phyloP scores from a whole-genome alignment of 768 basidiomycete genomes.

The Leucocoprinus sp. region DNA sequence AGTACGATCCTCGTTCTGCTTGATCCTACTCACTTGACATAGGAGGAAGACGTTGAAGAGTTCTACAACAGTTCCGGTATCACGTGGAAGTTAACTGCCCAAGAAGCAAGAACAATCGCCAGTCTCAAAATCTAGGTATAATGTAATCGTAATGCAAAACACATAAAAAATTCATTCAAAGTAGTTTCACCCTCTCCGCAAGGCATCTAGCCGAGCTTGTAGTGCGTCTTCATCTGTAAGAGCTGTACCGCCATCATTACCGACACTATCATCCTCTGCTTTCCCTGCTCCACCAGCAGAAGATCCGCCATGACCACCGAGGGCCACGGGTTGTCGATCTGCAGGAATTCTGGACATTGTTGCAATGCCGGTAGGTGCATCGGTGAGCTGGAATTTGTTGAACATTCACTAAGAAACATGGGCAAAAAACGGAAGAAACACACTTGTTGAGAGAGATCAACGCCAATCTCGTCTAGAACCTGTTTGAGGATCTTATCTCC shows the following conservation, averaged over 20 bases:
- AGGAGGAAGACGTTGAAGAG: constrained; percentile 94
- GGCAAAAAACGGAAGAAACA: constrained; percentile 8
- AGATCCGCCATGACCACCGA: constrained; percentile 57
- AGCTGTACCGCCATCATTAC: constrained; percentile 33
- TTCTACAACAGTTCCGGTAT: constrained; percentile 94
- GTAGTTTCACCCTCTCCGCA: constrained; percentile 53
- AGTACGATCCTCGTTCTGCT: constrained; percentile 18
- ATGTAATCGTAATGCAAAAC: constrained; percentile 5
- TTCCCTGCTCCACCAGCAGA: constrained; percentile 22
- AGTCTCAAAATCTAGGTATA: constrained; percentile 40
- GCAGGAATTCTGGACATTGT: constrained; percentile 50
- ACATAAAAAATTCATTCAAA: constrained; percentile 4
- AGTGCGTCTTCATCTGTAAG: constrained; percentile 83
- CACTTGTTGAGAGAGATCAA: constrained; percentile 82
- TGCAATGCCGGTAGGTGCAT: constrained; percentile 71
- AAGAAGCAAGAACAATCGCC: constrained; percentile 68
- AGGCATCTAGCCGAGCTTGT: constrained; percentile 87
- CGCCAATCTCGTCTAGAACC: constrained; percentile 96
- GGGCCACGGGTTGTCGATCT: constrained; percentile 71
- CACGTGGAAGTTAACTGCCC: constrained; percentile 71
- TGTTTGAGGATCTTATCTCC: constrained; percentile 93
- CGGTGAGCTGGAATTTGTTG: constrained; percentile 53
- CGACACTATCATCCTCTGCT: constrained; percentile 28
- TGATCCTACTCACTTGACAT: constrained; percentile 8
- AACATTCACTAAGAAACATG: constrained; percentile 1